These are phyloP conservation scores for Balakata baccata DNA, from an alignment of 345 rosid genomes.

Conservation along the genomic window DNA sequence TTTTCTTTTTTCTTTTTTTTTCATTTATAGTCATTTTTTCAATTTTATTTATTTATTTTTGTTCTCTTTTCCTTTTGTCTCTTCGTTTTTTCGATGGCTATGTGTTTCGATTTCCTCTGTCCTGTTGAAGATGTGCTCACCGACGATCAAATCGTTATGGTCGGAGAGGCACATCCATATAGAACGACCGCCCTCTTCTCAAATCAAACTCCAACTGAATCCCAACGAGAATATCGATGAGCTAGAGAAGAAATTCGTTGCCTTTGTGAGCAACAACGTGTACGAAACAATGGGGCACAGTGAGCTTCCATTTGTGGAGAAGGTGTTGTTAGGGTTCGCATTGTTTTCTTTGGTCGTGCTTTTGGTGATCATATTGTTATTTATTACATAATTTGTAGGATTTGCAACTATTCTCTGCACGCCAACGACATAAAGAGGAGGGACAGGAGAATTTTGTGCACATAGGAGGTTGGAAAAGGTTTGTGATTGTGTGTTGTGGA, in stretches of 20 bases:
- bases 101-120: too few relatives aligned
- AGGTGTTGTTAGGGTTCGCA: constrained; percentile 50
- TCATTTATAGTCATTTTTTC: too few relatives aligned
- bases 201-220: constrained; percentile 40
- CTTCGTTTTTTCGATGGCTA: too few relatives aligned
- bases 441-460: constrained; percentile 94
- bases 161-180: too few relatives aligned
- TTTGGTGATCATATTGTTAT: constrained; percentile 47
- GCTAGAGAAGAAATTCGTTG: constrained; percentile 86
- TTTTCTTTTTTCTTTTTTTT: too few relatives aligned
- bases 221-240: constrained; percentile 47
- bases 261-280: constrained; percentile 73
- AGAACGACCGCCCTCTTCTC: constrained; percentile 81
- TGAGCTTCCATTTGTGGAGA: constrained; percentile 67
- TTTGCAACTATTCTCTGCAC: constrained; percentile 69
- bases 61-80: too few relatives aligned
- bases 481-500: constrained; percentile 60
- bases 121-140: too few relatives aligned
- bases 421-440: constrained; percentile 52
- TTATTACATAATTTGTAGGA: constrained; percentile 76
- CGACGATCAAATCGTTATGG: too few relatives aligned
- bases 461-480: constrained; percentile 86
- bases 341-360: constrained; percentile 58
- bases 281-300: constrained; percentile 92
- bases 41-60: too few relatives aligned